Conservation (phyloP, 345 rosid species). For the Eucalyptus victrix region DNA sequence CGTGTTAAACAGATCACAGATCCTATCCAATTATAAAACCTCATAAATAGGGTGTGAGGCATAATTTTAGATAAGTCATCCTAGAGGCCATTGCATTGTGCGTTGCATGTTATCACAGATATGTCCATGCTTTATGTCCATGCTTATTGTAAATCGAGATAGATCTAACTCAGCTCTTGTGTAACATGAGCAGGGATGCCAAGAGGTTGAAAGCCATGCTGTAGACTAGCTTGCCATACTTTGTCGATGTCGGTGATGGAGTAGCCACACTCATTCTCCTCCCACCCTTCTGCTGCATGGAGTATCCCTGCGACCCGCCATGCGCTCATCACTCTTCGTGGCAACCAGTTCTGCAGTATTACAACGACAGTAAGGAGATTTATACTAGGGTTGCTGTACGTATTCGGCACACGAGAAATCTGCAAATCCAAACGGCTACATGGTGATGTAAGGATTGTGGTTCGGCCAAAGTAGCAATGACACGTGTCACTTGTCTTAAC, state of each 20-base stretch:
- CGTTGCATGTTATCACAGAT: background rate
- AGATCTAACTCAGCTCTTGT: background rate
- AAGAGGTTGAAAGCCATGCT: conserved; percentile 44
- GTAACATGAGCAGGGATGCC: background rate
- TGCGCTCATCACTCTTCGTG: conserved; percentile 73
- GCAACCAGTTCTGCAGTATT: conserved; percentile 52
- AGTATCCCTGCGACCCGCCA: conserved; percentile 54
- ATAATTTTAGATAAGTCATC: background rate
- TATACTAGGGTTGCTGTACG: background rate
- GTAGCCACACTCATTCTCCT: conserved; percentile 48
- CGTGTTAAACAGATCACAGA: background rate
- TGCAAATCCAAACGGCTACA: background rate
- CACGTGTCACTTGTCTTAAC: background rate
- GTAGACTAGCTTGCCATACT: conserved; percentile 50
- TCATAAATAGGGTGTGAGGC: background rate
- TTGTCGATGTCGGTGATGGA: conserved; percentile 10
- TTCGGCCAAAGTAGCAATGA: background rate
- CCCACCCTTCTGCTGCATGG: conserved; percentile 53
- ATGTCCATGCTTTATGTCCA: background rate
- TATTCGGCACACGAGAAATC: background rate
- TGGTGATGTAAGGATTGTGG: background rate
- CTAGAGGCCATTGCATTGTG: background rate
- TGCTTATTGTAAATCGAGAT: background rate
- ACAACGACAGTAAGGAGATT: background rate
- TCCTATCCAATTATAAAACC: background rate